Conservation (phyloP, 768 basidiomycete genomes). For the Boletus coccyginus region DNA sequence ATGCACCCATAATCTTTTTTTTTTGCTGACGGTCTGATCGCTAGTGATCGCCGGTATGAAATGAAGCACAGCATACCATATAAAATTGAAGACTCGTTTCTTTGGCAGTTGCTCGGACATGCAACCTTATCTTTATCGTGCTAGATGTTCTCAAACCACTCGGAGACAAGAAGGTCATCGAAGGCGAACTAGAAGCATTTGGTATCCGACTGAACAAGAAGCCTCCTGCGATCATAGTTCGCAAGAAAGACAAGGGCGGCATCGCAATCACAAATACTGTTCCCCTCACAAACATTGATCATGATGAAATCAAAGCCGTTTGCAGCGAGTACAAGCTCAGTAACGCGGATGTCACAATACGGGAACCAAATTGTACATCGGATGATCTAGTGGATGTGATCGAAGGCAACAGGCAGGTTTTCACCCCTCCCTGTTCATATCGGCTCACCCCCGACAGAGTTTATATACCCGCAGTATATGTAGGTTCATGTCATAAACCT, state of each 20-base stretch:
- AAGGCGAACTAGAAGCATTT: conserved; percentile 94
- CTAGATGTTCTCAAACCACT: conserved; percentile 98
- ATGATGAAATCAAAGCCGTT: conserved; percentile 94
- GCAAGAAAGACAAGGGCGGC: conserved; percentile 86
- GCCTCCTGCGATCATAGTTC: conserved; percentile 81
- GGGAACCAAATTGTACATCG: conserved; percentile 86
- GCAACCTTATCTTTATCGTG: conserved; percentile 97
- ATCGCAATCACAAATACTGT: conserved; percentile 96
- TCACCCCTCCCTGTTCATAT: not conserved
- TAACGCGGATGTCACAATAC: conserved; percentile 90
- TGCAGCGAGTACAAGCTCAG: conserved; percentile 88
- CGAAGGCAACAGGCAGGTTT: conserved; percentile 79
- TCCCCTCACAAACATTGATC: conserved; percentile 91
- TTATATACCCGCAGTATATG: conserved; percentile 91
- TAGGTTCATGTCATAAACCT: conserved; percentile 35
- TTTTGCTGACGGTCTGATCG: conserved; percentile 2
- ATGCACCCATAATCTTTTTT: conserved; percentile 15
- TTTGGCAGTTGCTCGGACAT: conserved; percentile 85
- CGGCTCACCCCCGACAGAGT: conserved; percentile 48
- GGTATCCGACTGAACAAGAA: conserved; percentile 95
- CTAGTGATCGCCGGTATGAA: conserved; percentile 74
- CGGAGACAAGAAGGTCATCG: conserved; percentile 89
- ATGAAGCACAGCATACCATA: conserved; percentile 5
- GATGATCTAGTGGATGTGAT: conserved; percentile 98
- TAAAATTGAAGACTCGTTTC: conserved; percentile 1